Conservation (phyloP, 257 asterid genomes). For the Lavandula angustifolia region DNA sequence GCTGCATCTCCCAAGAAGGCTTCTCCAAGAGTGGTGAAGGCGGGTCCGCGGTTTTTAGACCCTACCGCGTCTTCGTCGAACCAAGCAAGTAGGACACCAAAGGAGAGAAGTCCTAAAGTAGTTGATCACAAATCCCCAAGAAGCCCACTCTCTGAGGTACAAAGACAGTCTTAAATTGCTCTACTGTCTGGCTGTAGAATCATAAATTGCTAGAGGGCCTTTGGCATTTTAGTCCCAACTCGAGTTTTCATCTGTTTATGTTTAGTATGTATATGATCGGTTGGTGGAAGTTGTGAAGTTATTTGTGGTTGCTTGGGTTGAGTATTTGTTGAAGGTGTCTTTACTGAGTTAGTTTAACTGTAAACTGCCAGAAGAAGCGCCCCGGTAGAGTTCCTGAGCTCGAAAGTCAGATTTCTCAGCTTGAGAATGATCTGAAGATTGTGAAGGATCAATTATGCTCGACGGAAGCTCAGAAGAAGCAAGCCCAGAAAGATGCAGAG, state of each 20-base stretch:
- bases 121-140: constrained; percentile 53
- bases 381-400: constrained; percentile 59
- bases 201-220: not conserved
- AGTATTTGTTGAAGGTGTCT: not conserved
- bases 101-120: constrained; percentile 65
- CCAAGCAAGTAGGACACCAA: constrained; percentile 48
- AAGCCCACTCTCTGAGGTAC: constrained; percentile 71
- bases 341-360: constrained; percentile 9
- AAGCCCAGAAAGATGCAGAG: constrained; percentile 65
- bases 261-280: not conserved
- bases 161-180: not conserved
- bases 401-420: constrained; percentile 71
- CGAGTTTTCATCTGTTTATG: not conserved
- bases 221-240: not conserved
- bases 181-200: not conserved
- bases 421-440: constrained; percentile 70
- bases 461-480: constrained; percentile 68
- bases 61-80: constrained; percentile 61
- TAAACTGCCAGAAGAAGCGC: constrained; percentile 51
- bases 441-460: constrained; percentile 70
- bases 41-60: constrained; percentile 52
- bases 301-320: no score
- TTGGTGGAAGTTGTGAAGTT: not conserved
- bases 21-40: constrained; percentile 73
- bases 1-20: constrained; percentile 43